Evolutionary conservation across 2,329 filamentous ascomycete species (phyloP), one percentile per base, ranked within the genome.

Genomic region (Epichloe aotearoae): DNA sequence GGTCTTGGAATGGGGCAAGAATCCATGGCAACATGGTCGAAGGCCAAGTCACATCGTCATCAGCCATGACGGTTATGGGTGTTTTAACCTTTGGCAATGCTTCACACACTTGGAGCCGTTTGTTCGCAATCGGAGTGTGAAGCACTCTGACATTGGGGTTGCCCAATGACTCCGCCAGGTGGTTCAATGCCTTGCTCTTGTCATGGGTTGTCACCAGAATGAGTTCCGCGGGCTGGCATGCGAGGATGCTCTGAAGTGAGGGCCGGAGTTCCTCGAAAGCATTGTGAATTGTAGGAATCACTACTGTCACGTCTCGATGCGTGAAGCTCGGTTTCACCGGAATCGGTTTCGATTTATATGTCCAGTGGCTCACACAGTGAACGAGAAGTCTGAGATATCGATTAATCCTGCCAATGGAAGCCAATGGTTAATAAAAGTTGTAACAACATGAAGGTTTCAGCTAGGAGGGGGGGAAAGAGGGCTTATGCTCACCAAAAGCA

Each of bases 11-110:
- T 0, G 91, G 90, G 4, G 91, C 91, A 55, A 97, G 73, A 52
- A 97, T 85, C 90, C 90, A 96, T 34, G 84, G 86, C 60, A 95
- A 79, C 55, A 95, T 80, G 41, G 86, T 93, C 15, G 76, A 74
- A 3, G 90, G 90, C 86, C 91, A 95, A 59, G 86, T 89, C 55
- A 97, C 91, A 66, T 97, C 91, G 68, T 97, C 91, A 64, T 97
- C 91, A 26, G 90, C 89, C 73, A 97, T 88, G 60, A 97, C 79
- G 38, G 88, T 95, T 63, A 97, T 89, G 48, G 77, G 72, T 0
- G 91, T 96, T 57, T 73, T 76, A 52, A 96, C 88, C 58, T 88
- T 79, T 19, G 90, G 89, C 46, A 97, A 86, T 3, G 89, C 91
- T 63, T 88, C 80, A 66, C 88, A 94, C 64, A 97, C 89, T 67